phyloP scores from a whole-genome alignment of 2,329 filamentous ascomycete species.

The Neonectria magnoliae region DNA sequence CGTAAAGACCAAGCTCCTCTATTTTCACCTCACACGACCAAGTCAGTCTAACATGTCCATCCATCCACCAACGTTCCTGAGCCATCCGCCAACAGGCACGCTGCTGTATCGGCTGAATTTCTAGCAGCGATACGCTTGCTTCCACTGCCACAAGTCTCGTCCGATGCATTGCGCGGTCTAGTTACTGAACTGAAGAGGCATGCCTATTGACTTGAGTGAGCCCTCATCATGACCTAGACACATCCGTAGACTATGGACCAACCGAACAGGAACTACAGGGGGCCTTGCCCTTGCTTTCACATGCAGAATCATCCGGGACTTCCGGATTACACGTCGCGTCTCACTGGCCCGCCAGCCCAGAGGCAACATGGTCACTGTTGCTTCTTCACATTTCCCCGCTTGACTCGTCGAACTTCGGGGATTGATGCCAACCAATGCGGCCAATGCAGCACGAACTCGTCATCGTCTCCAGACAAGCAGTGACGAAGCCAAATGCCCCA shows the following conservation, averaged over 20 bases:
- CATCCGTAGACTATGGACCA: background rate
- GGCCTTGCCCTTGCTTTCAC: conserved; percentile 8
- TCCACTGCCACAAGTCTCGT: background rate
- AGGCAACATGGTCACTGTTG: conserved; percentile 17
- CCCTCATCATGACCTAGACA: background rate
- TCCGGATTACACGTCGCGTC: background rate
- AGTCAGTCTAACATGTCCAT: background rate
- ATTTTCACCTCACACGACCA: background rate
- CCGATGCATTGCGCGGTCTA: background rate
- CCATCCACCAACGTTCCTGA: background rate
- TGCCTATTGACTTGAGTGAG: background rate
- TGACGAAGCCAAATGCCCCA: conserved; percentile 87
- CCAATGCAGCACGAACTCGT: conserved; percentile 78
- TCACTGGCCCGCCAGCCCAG: background rate
- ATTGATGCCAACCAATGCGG: conserved; percentile 66
- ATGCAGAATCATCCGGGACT: conserved; percentile 8
- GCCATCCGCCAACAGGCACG: background rate
- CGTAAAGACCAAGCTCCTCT: background rate
- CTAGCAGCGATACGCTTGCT: background rate
- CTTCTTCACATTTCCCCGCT: conserved; percentile 40
- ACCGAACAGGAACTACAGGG: background rate
- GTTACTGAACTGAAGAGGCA: background rate
- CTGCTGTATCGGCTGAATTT: background rate
- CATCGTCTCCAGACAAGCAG: conserved; percentile 77
- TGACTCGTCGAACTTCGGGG: conserved; percentile 56